Base-by-base conservation (phyloP, 108 stramenopile genomes). In the Seminavis robusta region DNA sequence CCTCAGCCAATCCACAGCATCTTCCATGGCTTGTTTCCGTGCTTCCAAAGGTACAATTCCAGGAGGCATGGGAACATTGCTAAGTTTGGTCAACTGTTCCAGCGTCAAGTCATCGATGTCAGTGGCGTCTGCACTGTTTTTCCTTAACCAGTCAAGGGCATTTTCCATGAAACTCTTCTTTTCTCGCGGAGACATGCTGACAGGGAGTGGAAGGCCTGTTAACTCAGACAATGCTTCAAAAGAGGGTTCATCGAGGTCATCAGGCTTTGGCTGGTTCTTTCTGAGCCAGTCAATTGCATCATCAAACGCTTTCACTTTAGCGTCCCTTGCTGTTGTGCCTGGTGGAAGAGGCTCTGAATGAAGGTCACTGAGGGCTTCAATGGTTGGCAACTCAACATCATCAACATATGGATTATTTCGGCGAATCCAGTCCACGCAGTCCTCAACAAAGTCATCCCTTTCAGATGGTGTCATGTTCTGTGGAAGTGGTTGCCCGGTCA, bases 1-100 rank as follows among this genome's bases (percentile, higher is more conserved):
- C 6, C 74, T 34, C 21, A 69, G 38, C 67, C 67, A 75, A 37
- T 67, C 46, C 20, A 75, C 33, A 41, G 49, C 34, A 33, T 33
- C 42, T 13, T 69, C 55, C 40, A 59, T 31, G 11, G 57, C 57
- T 59, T 59, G 20, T 21, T 33, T 28, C 16, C 46, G 29, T 10
- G 25, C 17, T 15, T 47, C 57, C 10, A 44, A 44, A 8, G 27
- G 9, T 19, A 59, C 10, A 13, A 9, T 27, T 13, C n/a, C n/a
- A 3, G 26, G 17, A 17, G 44, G 45, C 20, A 33, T 47, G 7
- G 57, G 57, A 37, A 46, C 23, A 44, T 44, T 44, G 10, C 44
- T 27, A 1, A 59, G 29, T 16, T 59, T 32, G 2, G 45, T 46
- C 45, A 59, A 33, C 2, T 27, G 44, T 10, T 27, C 29, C 9